Evolutionary conservation across 2,329 filamentous ascomycete species (phyloP).

Genomic region (Cyclaneusma minus): DNA sequence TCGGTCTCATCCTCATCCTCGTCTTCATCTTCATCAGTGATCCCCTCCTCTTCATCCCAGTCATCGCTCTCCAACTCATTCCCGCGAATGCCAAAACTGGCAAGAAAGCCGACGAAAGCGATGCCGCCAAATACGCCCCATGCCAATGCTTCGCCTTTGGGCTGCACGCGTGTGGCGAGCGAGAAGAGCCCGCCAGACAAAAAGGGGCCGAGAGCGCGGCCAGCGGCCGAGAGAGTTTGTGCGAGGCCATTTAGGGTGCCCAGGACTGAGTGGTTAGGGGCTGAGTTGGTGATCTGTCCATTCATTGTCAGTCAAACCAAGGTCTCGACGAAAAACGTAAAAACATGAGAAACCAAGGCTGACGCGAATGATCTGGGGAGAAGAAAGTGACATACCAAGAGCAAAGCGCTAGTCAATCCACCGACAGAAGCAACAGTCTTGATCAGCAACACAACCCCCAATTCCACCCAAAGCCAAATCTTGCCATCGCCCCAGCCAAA

Average conservation of each 20-base stretch:
- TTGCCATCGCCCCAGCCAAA: constrained; percentile 47
- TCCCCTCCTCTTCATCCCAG: constrained; percentile 12
- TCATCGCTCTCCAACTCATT: constrained; percentile 43
- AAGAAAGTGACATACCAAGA: constrained; percentile 64
- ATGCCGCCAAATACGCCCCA: constrained; percentile 83
- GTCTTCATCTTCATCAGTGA: constrained; percentile 10
- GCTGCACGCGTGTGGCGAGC: constrained; percentile 53
- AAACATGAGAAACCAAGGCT: background rate
- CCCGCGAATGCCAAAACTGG: constrained; percentile 65
- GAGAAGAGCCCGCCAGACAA: constrained; percentile 78
- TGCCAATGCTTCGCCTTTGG: constrained; percentile 70
- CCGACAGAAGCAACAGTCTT: constrained; percentile 87
- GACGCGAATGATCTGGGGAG: background rate
- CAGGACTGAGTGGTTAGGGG: constrained; percentile 69
- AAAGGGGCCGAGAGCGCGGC: constrained; percentile 77
- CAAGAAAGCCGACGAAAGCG: constrained; percentile 62
- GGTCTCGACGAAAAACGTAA: background rate
- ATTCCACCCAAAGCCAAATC: constrained; percentile 60
- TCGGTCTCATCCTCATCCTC: too few relatives aligned
- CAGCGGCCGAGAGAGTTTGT: constrained; percentile 82
- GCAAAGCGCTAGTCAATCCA: constrained; percentile 75
- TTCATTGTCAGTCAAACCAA: constrained; percentile 3
- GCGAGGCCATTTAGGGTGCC: constrained; percentile 88
- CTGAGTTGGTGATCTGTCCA: constrained; percentile 76
- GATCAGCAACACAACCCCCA: constrained; percentile 66